phyloP scores from a whole-genome alignment of 1,139 yeast genomes.

The Nakaseomyces nivariensis region DNA sequence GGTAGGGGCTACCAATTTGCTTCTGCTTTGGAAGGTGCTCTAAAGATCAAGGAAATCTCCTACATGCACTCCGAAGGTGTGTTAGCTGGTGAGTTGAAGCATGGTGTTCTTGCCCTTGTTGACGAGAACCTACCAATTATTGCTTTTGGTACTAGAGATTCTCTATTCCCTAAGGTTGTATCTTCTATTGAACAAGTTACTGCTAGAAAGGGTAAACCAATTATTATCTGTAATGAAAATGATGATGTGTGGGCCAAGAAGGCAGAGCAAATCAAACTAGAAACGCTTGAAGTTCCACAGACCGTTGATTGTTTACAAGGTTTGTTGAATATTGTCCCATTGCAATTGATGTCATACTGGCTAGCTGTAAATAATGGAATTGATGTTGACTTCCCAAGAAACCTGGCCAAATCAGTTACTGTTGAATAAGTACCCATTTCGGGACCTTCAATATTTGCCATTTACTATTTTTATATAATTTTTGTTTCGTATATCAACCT shows the following conservation, averaged over 20 bases:
- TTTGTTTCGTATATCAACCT: background rate
- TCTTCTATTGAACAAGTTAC: slow-evolving; percentile 95
- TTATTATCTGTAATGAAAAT: slow-evolving; percentile 84
- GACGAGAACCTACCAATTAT: slow-evolving; percentile 90
- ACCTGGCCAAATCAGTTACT: slow-evolving; percentile 95
- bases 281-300: slow-evolving; percentile 79
- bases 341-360: slow-evolving; percentile 96
- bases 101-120: slow-evolving; percentile 94
- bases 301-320: slow-evolving; percentile 98
- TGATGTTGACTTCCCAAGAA: slow-evolving; percentile 98
- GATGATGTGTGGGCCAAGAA: slow-evolving; percentile 53
- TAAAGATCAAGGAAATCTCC: slow-evolving; percentile 95
- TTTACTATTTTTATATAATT: background rate
- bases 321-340: slow-evolving; percentile 82
- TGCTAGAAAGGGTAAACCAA: slow-evolving; percentile 96
- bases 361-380: slow-evolving; percentile 90
- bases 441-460: slow-evolving; percentile 2
- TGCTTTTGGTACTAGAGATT: slow-evolving; percentile 95
- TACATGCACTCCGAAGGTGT: slow-evolving; percentile 99
- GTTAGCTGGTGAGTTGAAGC: slow-evolving; percentile 96
- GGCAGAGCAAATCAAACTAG: slow-evolving; percentile 35
- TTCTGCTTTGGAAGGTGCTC: slow-evolving; percentile 95
- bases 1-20: slow-evolving; percentile 99
- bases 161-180: slow-evolving; percentile 91
- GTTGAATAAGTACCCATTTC: slow-evolving; percentile 40